Evolutionary conservation across 768 basidiomycete genomes (phyloP), one percentile per base, ranked within the genome.

Genomic region (Chalciporus chontae): DNA sequence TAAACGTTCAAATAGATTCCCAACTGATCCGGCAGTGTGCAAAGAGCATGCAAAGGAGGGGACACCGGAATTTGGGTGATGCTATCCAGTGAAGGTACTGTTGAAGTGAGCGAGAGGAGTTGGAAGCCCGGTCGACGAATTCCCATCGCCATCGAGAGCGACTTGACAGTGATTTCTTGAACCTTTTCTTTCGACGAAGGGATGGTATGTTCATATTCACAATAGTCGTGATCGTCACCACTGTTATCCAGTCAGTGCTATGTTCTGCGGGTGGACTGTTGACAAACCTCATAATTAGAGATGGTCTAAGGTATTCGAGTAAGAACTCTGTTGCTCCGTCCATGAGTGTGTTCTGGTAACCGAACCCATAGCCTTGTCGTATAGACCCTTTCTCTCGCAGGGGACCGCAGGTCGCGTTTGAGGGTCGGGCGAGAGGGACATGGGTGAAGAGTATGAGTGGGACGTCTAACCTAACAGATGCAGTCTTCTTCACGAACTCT

Each of bases 221-320:
- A 98, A 56, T 94, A 92, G 60, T 97, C 95, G 64, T 96, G 94
- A 62, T 97, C 94, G 66, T 97, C 93, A 5, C 91, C 95, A 57
- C 90, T 92, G 48, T 36, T 38, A 51, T 32, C 48, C 34, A 26
- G 42, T 56, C 45, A 56, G 57, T 8, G 23, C 27, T 44, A 26
- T 21, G 29, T 43, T 42, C 21, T 3, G 24, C 40, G 10, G 11
- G n/a, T 14, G 18, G 42, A 50, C 21, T 41, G 17, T 24, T 10
- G 41, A 56, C 72, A 50, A 57, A 87, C 87, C 88, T 93, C 67
- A 92, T 86, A 29, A 94, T 73, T 11, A 88, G 66, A 1, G 75
- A 71, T 6, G 94, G 94, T 34, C 73, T 71, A 24, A 92, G 64
- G 17, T 62, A 72, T 32, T 83, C 71, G 43, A 96, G 71, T 23